Evolutionary conservation across 2,329 filamentous ascomycete species (phyloP).

Genomic region (Pyrenophora teres): DNA sequence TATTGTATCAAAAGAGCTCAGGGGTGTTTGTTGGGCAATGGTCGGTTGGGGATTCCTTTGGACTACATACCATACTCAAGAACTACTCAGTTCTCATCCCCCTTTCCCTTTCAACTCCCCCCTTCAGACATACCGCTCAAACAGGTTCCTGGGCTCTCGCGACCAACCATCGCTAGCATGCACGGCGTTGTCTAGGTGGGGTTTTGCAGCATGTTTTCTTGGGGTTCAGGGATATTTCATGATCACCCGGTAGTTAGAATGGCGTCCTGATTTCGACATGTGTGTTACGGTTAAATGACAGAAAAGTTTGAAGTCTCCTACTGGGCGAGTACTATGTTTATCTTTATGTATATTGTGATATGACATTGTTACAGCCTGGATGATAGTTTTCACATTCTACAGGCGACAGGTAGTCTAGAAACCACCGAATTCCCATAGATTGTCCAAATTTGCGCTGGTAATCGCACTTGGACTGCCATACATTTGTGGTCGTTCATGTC

Average conservation of each 20-base stretch:
- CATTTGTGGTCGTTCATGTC: not conserved
- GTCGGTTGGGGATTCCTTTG: constrained; percentile 21
- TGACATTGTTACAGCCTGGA: not conserved
- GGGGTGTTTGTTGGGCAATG: constrained; percentile 20
- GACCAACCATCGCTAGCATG: constrained; percentile 21
- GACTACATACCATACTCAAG: constrained; percentile 28
- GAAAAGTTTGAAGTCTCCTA: constrained; percentile 16
- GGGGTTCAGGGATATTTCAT: constrained; percentile 9
- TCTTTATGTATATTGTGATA: not conserved
- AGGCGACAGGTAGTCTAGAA: not conserved
- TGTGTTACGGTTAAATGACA: constrained; percentile 10
- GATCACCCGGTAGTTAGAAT: constrained; percentile 9
- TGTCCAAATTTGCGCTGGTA: not conserved
- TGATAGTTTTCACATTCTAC: too few species aligned
- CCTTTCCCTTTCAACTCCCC: constrained; percentile 10
- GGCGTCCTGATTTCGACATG: constrained; percentile 9
- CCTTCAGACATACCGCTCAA: constrained; percentile 6
- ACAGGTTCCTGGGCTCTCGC: constrained; percentile 10
- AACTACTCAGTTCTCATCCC: constrained; percentile 29
- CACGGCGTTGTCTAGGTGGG: constrained; percentile 25
- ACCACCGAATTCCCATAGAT: not conserved
- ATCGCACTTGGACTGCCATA: not conserved
- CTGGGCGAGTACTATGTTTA: not conserved
- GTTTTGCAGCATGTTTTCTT: constrained; percentile 19
- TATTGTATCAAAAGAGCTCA: constrained; percentile 34